A percentile compares a stretch with the other conserved stretches of the same genome.
phyloP scores from a whole-genome alignment of 1,139 yeast species.

The Kodamaea suecica region DNA sequence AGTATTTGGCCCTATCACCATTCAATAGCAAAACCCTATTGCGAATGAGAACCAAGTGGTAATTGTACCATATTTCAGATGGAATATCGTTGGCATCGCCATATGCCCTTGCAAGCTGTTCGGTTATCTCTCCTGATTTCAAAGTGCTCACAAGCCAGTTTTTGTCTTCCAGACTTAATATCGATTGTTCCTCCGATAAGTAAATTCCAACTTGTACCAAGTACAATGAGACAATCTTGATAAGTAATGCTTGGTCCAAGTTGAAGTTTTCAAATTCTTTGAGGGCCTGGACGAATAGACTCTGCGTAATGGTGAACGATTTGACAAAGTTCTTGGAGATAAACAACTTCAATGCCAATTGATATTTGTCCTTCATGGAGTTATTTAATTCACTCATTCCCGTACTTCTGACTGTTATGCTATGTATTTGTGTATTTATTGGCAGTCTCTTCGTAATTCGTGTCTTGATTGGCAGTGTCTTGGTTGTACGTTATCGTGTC shows the following conservation, averaged over 20 bases:
- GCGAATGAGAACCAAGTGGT: slow-evolving; percentile 27
- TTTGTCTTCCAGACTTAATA: slow-evolving; percentile 6
- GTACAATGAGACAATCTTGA: slow-evolving; percentile 36
- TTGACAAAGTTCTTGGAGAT: slow-evolving; percentile 36
- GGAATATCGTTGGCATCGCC: slow-evolving; percentile 27
- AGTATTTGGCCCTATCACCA: slow-evolving; percentile 7
- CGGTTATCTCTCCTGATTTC: slow-evolving; percentile 21
- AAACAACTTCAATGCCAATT: slow-evolving; percentile 39
- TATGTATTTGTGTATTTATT: no score
- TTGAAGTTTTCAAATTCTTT: slow-evolving; percentile 24
- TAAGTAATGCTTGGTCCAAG: slow-evolving; percentile 28
- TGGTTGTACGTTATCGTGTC: no score
- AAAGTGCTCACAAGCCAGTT: slow-evolving; percentile 17
- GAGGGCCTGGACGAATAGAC: slow-evolving; percentile 24
- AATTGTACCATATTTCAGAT: slow-evolving; percentile 33
- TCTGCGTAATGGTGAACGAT: slow-evolving; percentile 30
- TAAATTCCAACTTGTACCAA: slow-evolving; percentile 36
- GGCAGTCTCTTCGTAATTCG: no score
- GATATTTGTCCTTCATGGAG: slow-evolving; percentile 28
- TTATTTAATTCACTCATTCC: slow-evolving; percentile 15
- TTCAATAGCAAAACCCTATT: slow-evolving; percentile 17
- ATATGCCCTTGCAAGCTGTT: slow-evolving; percentile 22
- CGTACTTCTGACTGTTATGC: no score
- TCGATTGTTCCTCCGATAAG: slow-evolving; percentile 4
- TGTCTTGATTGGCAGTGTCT: no score